Conservation (phyloP, 169 alveolate species). For the Perkinsus chesapeaki region DNA sequence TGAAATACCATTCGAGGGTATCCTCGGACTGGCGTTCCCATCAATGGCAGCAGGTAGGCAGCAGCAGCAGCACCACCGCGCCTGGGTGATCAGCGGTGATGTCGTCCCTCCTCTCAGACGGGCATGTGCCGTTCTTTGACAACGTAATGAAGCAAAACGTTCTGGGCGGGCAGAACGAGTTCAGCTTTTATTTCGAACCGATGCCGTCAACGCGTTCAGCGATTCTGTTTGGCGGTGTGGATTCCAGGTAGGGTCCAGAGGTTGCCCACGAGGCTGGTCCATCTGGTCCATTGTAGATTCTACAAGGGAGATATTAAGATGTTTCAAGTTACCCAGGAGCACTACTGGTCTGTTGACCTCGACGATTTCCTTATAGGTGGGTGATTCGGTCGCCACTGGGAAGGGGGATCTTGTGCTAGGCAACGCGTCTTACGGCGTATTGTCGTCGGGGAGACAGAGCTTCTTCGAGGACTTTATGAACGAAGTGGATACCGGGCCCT, state of each 20-base stretch:
- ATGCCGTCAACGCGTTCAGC: background rate
- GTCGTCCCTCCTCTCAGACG: background rate
- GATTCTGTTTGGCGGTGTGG: background rate
- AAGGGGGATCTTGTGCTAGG: background rate
- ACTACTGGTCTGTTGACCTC: constrained; percentile 10
- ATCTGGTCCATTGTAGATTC: background rate
- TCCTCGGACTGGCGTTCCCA: constrained; percentile 11
- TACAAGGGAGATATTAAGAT: background rate
- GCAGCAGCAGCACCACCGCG: too few species aligned
- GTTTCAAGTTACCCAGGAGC: constrained; percentile 3
- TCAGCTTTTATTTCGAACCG: constrained; percentile 7
- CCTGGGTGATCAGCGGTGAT: too few species aligned
- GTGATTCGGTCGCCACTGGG: background rate
- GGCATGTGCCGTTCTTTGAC: constrained; percentile 4
- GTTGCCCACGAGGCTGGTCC: background rate
- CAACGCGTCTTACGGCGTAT: background rate
- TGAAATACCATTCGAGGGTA: constrained; percentile 15
- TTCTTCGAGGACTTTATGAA: background rate
- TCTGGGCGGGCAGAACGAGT: constrained; percentile 8
- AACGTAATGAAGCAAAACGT: background rate
- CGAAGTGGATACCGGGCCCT: background rate
- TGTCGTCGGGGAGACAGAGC: background rate
- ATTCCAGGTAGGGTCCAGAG: background rate
- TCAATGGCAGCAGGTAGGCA: constrained; percentile 1
- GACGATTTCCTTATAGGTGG: background rate